Base-by-base conservation (phyloP, 441 rosid genomes). In the Manihot esculenta region DNA sequence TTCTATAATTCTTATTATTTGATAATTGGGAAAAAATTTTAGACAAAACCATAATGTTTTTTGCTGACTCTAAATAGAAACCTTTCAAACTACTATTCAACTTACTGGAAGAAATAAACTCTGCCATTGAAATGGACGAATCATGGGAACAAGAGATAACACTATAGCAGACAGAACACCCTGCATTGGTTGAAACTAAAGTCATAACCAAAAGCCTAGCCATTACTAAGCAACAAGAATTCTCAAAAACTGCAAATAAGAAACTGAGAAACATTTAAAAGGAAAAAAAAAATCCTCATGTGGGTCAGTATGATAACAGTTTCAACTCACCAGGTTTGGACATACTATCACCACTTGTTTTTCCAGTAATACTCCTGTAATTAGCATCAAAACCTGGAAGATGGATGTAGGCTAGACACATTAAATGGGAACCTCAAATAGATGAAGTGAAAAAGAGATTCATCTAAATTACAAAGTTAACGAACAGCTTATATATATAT, bases 101-200 rank as follows among this genome's bases (percentile, higher is more conserved):
- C 94, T 88, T 83, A 95, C 99, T 17, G 98, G 99, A 81, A 95
- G 93, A 74, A 93, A 82, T 78, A 95, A 82, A 83, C 98, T 92
- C 83, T 95, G 99, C 99, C 99, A 95, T 72, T 89, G 93, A 88
- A 95, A 95, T 42, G 99, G 99, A 23, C 86, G 84, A 81, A 95
- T 95, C 85, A 95, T 77, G 71, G 99, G 96, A 75, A 85, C 77
- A 70, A 92, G 82, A 71, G 99, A 95, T 65, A 91, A 78, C 66
- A 89, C 94, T 62, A 83, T 75, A 71, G 99, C 96, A 41, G 99
- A 92, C 69, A 95, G 79, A 77, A 92, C 86, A 79, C 99, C 99
- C 98, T 95, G 89, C 81, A 83, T 53, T 18, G 24, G 33, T 71
- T 24, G 15, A 62, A 69, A 68, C 27, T 64, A 15, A 68, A 62